Evolutionary conservation across 345 rosid species (phyloP).

Genomic region (Ceriops zippeliana): DNA sequence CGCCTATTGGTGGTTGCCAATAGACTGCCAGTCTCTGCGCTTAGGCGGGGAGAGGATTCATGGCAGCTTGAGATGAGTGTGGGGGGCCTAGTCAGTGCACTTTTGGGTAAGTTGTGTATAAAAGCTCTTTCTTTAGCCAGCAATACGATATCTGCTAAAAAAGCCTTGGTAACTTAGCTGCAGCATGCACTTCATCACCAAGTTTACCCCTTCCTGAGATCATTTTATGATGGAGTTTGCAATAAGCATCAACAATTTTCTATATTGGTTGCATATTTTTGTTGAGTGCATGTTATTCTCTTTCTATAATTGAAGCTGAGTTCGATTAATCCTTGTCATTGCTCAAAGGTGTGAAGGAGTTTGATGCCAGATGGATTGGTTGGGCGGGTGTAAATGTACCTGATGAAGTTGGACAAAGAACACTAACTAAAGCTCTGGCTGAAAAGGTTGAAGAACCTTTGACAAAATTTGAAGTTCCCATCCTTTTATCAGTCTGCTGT

Average conservation of each 20-base stretch:
- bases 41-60: conserved; percentile 38
- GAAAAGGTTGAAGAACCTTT: conserved; percentile 41
- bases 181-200: no score
- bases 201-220: no score
- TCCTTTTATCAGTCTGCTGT: no score
- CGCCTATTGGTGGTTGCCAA: conserved; percentile 58
- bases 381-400: conserved; percentile 66
- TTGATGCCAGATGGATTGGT: conserved; percentile 63
- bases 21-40: conserved; percentile 55
- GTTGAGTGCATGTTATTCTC: no score
- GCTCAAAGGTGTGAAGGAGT: conserved; percentile 50
- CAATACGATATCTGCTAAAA: background rate
- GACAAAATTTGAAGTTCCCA: conserved; percentile 9
- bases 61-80: conserved; percentile 58
- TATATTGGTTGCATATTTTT: no score
- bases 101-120: conserved; percentile 36
- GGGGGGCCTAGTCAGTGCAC: conserved; percentile 57
- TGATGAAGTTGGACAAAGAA: conserved; percentile 46
- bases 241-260: no score
- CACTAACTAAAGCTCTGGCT: conserved; percentile 48
- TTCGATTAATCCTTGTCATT: no score
- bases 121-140: background rate
- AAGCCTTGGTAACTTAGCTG: no score
- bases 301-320: no score
- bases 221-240: no score